Evolutionary conservation across 306 rosid genomes (phyloP).

Genomic region (Trichosanthes cucumerina): DNA sequence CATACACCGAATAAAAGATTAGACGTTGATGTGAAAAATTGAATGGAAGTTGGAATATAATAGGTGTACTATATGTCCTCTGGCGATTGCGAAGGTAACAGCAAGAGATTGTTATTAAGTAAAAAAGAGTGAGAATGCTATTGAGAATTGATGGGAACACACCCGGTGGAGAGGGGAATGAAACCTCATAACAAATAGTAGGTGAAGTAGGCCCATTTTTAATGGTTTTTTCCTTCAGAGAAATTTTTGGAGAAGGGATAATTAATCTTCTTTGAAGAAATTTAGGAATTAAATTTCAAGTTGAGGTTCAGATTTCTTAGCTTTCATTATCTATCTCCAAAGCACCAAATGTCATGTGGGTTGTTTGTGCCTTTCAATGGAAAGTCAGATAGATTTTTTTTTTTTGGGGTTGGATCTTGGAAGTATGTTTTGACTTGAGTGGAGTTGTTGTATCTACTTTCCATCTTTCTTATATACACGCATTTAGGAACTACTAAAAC

Average conservation of each 20-base stretch:
- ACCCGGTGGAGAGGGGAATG: neutral
- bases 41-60: neutral
- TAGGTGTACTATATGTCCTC: too few relatives aligned
- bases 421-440: slow-evolving; percentile 17
- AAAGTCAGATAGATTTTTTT: slow-evolving; percentile 35
- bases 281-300: neutral
- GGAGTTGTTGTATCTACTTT: slow-evolving; percentile 8
- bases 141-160: neutral
- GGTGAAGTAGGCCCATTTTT: neutral
- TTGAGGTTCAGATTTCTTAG: slow-evolving; percentile 18
- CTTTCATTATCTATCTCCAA: slow-evolving; percentile 33
- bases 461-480: neutral
- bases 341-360: slow-evolving; percentile 68
- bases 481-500: neutral
- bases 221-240: too few relatives aligned
- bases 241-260: too few relatives aligned
- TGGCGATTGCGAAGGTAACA: too few relatives aligned
- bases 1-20: neutral
- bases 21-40: neutral
- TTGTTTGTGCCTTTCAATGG: slow-evolving; percentile 50
- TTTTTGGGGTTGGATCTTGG: neutral
- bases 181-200: neutral
- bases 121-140: too few relatives aligned
- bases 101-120: too few relatives aligned
- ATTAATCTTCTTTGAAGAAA: too few relatives aligned